Base-by-base conservation (phyloP, 2,329 filamentous ascomycete species). In the Dactylellina haptotyla region DNA sequence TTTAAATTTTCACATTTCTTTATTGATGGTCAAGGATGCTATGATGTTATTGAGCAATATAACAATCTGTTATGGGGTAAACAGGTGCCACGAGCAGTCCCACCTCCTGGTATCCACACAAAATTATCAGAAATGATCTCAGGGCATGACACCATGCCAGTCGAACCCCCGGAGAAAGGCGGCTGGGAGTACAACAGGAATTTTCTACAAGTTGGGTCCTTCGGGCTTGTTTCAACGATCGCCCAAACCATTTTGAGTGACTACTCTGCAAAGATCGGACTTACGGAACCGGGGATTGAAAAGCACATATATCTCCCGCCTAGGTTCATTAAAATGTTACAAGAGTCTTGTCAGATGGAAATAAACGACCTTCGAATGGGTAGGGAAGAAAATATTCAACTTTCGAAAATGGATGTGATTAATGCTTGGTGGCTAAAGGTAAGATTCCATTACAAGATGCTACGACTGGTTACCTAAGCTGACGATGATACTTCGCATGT, bases 1-100 rank as follows among this genome's bases (percentile, higher is more conserved):
- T 70, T 70, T 18, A 70, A 70, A 30, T 70, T 70, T 41, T 41
- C 65, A 0, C 65, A 70, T 25, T 70, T 70, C 23, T 63, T 70
- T 18, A 30, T 63, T 5, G 65, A 70, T 10, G 65, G 65, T 10
- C 20, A 70, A 30, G 65, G 57, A 3, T 63, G 50, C 8, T 70
- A 63, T 12, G 57, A 63, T 20, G 58, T 70, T 8, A 43, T 70
- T 6, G n/a, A 41, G 10, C 50, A 51, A 6, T 70, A 63, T 30
- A 57, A 50, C 16, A 32, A 58, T 25, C 26, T 63, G 6, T 9
- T 70, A 14, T 57, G 48, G 48, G 57, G 57, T 0, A 30, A 16
- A 16, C 1, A 39, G n/a, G 10, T 70, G 4, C 65, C 65, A 12
- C 62, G 34, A 12, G 57, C 10, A 6, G 65, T 70, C 14, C 57